A percentile compares a stretch with the other conserved stretches of the same genome.
Evolutionary conservation across 202 grass and related monocot species (phyloP).

Genomic region (Panicum hallii): DNA sequence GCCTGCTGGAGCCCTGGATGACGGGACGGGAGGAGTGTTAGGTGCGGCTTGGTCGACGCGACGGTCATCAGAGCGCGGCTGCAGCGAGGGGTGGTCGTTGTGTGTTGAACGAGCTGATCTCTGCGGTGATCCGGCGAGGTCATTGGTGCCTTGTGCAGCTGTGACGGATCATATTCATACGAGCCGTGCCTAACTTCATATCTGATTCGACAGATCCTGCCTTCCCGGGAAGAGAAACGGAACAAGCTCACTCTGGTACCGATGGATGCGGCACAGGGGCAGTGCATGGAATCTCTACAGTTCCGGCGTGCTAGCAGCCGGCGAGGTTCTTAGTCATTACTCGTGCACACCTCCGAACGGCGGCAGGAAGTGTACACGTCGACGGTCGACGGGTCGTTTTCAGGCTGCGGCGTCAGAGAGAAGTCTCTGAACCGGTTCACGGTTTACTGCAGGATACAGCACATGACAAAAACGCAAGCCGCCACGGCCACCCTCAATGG

Average conservation of each 20-base stretch:
- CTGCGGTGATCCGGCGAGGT: background rate
- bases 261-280: background rate
- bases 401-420: background rate
- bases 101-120: background rate
- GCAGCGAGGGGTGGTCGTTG: background rate
- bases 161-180: background rate
- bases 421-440: background rate
- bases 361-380: background rate
- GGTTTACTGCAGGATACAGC: background rate
- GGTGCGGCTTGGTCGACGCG: constrained; percentile 24
- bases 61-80: background rate
- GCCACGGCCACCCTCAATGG: background rate
- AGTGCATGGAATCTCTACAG: background rate
- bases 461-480: background rate
- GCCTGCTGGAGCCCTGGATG: background rate
- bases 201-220: background rate
- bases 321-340: background rate
- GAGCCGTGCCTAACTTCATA: background rate
- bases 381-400: constrained; percentile 7
- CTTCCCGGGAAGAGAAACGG: too few species aligned
- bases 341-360: too few species aligned
- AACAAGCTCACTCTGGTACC: background rate
- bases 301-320: background rate
- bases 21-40: background rate
- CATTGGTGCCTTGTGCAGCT: too few species aligned